These are phyloP conservation scores for Venturia oleaginea DNA, from an alignment of 2,329 filamentous ascomycete genomes.

Conservation along the genomic window DNA sequence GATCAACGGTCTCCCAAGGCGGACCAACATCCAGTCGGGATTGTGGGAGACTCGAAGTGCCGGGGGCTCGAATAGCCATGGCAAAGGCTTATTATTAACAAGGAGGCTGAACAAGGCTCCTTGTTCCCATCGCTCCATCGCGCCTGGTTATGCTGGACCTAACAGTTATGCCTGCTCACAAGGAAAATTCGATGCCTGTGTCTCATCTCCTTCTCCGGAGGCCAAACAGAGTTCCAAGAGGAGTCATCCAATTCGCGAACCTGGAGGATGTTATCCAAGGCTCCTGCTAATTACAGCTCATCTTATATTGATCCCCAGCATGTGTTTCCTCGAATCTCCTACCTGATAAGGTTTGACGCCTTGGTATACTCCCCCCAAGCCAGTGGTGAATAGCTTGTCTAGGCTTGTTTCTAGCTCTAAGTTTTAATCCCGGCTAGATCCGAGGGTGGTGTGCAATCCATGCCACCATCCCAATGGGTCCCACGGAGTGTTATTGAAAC, in stretches of 20 bases:
- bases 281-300: constrained; percentile 1
- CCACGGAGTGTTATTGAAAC: neutral
- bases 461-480: neutral
- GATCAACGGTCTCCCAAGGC: neutral
- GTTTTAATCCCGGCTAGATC: constrained; percentile 6
- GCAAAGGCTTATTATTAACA: neutral
- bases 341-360: neutral
- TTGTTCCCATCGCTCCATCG: neutral
- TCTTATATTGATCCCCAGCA: neutral
- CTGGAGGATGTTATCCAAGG: neutral
- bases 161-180: neutral
- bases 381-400: neutral
- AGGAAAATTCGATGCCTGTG: neutral
- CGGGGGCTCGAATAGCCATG: neutral
- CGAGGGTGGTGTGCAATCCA: neutral
- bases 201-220: neutral
- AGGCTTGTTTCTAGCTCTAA: neutral
- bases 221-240: no score
- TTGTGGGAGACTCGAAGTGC: neutral
- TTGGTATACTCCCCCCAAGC: neutral
- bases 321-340: constrained; percentile 3
- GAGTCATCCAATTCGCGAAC: neutral
- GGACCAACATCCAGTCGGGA: neutral
- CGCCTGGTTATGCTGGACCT: neutral
- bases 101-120: neutral